A percentile compares a stretch with the other conserved stretches of the same genome.
phyloP scores from a whole-genome alignment of 2,329 filamentous ascomycete genomes.

The Botrytis byssoidea region DNA sequence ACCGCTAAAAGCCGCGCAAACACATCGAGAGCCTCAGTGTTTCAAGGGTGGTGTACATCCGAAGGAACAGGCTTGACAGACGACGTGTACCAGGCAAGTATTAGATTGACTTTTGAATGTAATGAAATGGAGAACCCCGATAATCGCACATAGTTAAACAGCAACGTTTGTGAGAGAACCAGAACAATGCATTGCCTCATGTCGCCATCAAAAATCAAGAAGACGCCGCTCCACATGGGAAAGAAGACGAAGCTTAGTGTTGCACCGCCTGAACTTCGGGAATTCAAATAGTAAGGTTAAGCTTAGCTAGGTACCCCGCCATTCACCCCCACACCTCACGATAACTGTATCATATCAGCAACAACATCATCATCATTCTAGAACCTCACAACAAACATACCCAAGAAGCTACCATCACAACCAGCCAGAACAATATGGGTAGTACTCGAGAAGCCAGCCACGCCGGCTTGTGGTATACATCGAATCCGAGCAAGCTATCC shows the following conservation, averaged over 20 bases:
- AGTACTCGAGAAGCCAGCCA: slow-evolving; percentile 62
- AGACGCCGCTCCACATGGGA: not conserved
- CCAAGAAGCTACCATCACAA: not conserved
- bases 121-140: not conserved
- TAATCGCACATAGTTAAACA: not conserved
- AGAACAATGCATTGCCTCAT: not conserved
- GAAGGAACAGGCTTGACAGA: not conserved
- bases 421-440: slow-evolving; percentile 31
- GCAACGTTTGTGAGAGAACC: not conserved
- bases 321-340: not conserved
- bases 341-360: not conserved
- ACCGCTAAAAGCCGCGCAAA: not conserved
- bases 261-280: not conserved
- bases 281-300: not conserved
- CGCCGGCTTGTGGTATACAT: slow-evolving; percentile 85
- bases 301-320: not conserved
- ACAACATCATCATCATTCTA: not conserved
- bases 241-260: not conserved
- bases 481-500: slow-evolving; percentile 57
- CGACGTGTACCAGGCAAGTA: not conserved
- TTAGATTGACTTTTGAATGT: not conserved
- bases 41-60: not conserved
- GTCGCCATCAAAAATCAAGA: not conserved
- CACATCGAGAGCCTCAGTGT: not conserved
- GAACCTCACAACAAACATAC: not conserved